Evolutionary conservation across 2,329 filamentous ascomycete genomes (phyloP), one percentile per base, ranked within the genome.

Genomic region (Aspergillus brasiliensis): DNA sequence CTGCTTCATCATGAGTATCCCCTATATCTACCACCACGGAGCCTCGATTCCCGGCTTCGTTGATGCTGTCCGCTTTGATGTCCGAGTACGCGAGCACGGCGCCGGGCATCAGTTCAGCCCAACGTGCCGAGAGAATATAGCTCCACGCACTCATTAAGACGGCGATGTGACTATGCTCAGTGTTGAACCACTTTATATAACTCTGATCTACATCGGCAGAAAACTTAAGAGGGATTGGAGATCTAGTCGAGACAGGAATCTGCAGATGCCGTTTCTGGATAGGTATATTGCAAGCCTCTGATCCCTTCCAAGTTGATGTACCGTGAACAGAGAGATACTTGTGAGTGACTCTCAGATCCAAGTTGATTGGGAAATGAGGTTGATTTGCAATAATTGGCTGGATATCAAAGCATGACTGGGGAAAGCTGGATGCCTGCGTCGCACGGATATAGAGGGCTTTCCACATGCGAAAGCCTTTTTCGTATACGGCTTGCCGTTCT

Each of bases 391-490:
- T 37, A 46, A 37, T 38, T 52, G 37, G 38, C 56, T 58, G 56
- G 46, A 57, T 23, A 17, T 58, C 17, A 8, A 58, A 52, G 37
- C 56, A 58, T 23, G 17, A 47, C 17, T 31, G 3, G 13, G 56
- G 38, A 46, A 58, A 38, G 47, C 23, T 38, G 19, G 56, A 46
- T 46, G 2, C 27, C 25, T 57, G 34, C 5, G 8, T 52, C 21
- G 56, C 56, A 37, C 25, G 56, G 13, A 52, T 5, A 17, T 51
- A 58, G 7, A 58, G 56, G 37, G 47, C 52, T 31, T 46, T 37
- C 56, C 56, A 58, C n/a, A 52, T 52, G 25, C 37, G 56, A 47
- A 46, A 58, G 11, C 56, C 56, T 58, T 58, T 57, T 46, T 52
- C 47, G 8, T 58, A 52, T 11, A 52, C 23, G 17, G 56, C 8